Percentiles rank a stretch among this genome's conserved stretches.
Evolutionary conservation across 1,284 basidiomycete species (phyloP).

Genomic region (Tilletiopsis washingtonensis): DNA sequence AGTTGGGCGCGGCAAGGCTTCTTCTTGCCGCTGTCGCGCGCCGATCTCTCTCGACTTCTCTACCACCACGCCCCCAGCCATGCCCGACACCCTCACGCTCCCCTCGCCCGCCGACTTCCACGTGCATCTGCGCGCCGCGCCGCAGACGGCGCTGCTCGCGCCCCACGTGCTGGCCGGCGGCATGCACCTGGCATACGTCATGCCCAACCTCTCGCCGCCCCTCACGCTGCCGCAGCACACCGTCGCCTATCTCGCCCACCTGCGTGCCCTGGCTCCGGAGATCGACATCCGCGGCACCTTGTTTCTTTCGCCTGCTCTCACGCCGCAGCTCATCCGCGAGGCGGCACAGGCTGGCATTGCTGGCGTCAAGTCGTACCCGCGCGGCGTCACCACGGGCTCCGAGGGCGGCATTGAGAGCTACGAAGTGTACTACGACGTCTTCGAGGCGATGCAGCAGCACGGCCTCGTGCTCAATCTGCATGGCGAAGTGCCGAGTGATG

Average conservation of each 20-base stretch:
- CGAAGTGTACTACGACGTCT: slow-evolving; percentile 85
- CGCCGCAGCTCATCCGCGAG: slow-evolving; percentile 80
- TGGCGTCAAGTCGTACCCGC: slow-evolving; percentile 94
- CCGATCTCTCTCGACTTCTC: too few relatives aligned
- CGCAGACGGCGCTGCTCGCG: slow-evolving; percentile 66
- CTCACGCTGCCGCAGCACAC: slow-evolving; percentile 78
- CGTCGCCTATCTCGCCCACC: slow-evolving; percentile 66
- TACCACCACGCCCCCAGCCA: too few relatives aligned
- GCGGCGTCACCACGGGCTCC: slow-evolving; percentile 96
- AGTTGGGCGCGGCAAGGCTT: too few relatives aligned
- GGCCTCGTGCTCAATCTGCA: slow-evolving; percentile 94
- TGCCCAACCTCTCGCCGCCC: slow-evolving; percentile 95
- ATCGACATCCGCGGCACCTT: slow-evolving; percentile 91
- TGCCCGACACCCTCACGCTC: too few relatives aligned
- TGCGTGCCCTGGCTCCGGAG: slow-evolving; percentile 67
- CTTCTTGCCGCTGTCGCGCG: too few relatives aligned
- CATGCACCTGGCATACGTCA: slow-evolving; percentile 86
- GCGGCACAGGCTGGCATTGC: slow-evolving; percentile 51
- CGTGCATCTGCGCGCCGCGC: slow-evolving; percentile 87
- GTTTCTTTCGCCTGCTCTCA: slow-evolving; percentile 83
- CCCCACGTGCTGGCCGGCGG: slow-evolving; percentile 86
- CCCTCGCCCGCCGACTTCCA: slow-evolving; percentile 59
- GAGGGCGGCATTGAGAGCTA: slow-evolving; percentile 96
- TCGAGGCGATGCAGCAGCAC: slow-evolving; percentile 86
- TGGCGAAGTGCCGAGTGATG: slow-evolving; percentile 91